Conservation (phyloP, 2,329 filamentous ascomycete species). For the Microcyclosporella mali region DNA sequence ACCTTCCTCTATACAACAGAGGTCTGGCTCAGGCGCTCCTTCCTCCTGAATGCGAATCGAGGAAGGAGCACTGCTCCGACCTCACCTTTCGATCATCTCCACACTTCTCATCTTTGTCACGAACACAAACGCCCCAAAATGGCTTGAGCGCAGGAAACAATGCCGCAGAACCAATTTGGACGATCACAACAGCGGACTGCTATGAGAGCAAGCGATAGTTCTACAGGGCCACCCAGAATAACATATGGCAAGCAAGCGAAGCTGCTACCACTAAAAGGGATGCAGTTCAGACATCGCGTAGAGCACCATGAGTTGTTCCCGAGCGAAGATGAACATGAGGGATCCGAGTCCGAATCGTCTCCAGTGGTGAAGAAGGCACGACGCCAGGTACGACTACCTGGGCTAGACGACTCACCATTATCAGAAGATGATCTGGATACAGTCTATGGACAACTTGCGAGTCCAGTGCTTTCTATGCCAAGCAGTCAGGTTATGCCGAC, state of each 20-base stretch:
- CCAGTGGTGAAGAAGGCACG: neutral
- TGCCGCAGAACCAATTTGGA: no score
- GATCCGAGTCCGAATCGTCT: neutral
- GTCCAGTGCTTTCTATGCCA: slow-evolving; percentile 7
- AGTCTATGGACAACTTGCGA: slow-evolving; percentile 12
- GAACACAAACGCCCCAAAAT: no score
- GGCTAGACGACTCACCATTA: slow-evolving; percentile 25
- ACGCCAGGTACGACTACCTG: slow-evolving; percentile 4
- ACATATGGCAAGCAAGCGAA: slow-evolving; percentile 20
- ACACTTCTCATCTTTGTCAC: no score
- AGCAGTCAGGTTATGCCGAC: neutral
- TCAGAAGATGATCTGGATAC: slow-evolving; percentile 24
- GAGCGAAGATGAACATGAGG: slow-evolving; percentile 8
- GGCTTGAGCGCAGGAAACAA: no score
- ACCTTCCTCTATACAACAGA: no score
- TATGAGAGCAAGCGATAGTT: no score
- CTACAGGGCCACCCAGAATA: neutral
- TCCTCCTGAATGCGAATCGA: no score
- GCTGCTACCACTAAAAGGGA: slow-evolving; percentile 18
- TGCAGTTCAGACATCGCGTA: slow-evolving; percentile 9
- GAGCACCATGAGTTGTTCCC: slow-evolving; percentile 13
- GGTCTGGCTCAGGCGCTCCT: no score
- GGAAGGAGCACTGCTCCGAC: no score
- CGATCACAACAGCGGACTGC: neutral
- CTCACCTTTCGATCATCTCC: no score